Conservation (phyloP, 148 eudicot genomes). For the Oxyria digyna region DNA sequence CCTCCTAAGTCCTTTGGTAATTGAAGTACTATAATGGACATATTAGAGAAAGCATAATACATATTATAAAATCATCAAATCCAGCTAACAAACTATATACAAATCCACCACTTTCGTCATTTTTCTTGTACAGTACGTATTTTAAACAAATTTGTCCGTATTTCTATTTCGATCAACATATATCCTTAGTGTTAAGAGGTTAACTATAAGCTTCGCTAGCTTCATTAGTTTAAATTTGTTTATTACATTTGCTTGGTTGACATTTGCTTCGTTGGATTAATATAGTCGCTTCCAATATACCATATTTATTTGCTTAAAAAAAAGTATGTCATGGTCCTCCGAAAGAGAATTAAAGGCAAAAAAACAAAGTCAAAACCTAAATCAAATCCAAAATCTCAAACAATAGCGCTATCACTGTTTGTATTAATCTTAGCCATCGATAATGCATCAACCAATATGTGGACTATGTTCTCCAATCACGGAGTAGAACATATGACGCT, state of each 20-base stretch:
- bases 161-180: too few species aligned
- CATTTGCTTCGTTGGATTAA: background rate
- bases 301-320: background rate
- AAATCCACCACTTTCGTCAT: too few species aligned
- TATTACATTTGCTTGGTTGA: background rate
- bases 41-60: background rate
- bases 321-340: background rate
- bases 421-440: background rate
- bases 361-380: background rate
- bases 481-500: background rate
- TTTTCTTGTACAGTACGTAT: too few species aligned
- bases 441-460: background rate
- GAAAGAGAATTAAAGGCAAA: background rate
- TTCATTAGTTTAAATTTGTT: too few species aligned
- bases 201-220: too few species aligned
- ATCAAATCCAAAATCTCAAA: background rate
- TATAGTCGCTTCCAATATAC: background rate
- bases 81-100: too few species aligned
- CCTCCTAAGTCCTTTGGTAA: background rate
- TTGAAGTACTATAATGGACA: background rate
- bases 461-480: background rate
- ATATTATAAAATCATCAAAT: too few species aligned
- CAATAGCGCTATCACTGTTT: too few species aligned
- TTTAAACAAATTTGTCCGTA: too few species aligned
- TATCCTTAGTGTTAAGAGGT: too few species aligned